phyloP scores from a whole-genome alignment of 129 eudicot species.

The Chrysanthemum lavandulifolium region DNA sequence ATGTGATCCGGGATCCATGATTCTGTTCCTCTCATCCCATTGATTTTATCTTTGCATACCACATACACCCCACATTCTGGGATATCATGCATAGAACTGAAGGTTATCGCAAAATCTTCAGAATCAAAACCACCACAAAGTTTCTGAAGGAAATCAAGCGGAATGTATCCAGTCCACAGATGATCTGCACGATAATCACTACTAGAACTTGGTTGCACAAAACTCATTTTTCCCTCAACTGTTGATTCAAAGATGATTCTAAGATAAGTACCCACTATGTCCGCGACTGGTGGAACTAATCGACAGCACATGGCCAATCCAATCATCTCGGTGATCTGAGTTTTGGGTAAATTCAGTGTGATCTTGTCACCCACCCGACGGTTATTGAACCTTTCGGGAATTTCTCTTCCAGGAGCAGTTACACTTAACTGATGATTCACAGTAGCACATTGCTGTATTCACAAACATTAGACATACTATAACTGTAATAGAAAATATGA shows the following conservation, averaged over 20 bases:
- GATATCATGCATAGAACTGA: not conserved
- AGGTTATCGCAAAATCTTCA: not conserved
- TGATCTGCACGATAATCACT: accelerated
- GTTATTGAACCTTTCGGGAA: not conserved
- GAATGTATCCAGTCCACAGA: not conserved
- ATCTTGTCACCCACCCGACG: not conserved
- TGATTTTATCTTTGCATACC: not conserved
- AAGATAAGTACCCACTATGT: not conserved
- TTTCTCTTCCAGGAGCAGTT: no score
- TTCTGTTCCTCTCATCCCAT: not conserved
- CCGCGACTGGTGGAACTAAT: not conserved
- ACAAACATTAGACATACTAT: not conserved
- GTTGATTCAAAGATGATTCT: not conserved
- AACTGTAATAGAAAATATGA: no score
- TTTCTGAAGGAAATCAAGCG: not conserved
- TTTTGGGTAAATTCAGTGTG: not conserved
- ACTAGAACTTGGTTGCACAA: not conserved
- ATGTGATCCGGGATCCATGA: conserved; percentile 5
- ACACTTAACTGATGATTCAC: not conserved
- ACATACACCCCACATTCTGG: conserved; percentile 4
- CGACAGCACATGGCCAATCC: conserved; percentile 1
- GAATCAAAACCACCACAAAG: not conserved
- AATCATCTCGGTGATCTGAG: not conserved
- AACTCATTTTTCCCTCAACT: not conserved
- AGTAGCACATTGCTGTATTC: not conserved